Base-by-base conservation (phyloP, 345 rosid genomes). In the Toxicodendron radicans region DNA sequence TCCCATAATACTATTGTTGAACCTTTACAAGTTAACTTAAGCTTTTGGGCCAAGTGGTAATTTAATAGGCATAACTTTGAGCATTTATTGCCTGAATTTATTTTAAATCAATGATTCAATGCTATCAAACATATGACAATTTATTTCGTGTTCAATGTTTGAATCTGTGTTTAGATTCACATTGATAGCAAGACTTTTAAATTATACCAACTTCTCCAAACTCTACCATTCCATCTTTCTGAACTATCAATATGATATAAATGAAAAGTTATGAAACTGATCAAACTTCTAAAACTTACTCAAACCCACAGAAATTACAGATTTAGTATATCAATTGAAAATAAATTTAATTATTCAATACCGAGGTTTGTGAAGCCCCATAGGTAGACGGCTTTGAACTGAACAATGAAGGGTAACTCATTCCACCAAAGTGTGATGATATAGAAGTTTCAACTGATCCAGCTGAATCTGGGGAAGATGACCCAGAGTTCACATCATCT, bases 371-470 rank as follows among this genome's bases (percentile, higher is more conserved):
- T 65, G 97, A 76, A 73, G 84, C 23, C 63, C 85, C 86, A 58
- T 82, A 83, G 58, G 82, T 78, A 53, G 91, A 79, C 60, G 97
- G 98, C 81, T 85, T 83, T 58, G 99, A 95, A 80, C 97, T 91
- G 84, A 95, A 95, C 77, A 95, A 73, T 1, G 99, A 93, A 46
- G 99, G 99, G 78, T 95, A 95, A 81, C 76, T 93, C 98, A 91
- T 90, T 82, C 99, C 99, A 78, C 99, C 94, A 79, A 95, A 93
- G 87, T 95, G 99, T 35, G 99, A 95, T 68, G 99, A 91, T 84
- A 93, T 93, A 45, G 98, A 90, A 70, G 97, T 93, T 82, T 93
- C 98, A 79, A 95, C 96, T 10, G 99, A 95, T 82, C 99, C 98
- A 12, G 82, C 75, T 45, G 99, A 95, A 79, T 95, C 97, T 30